phyloP scores from a whole-genome alignment of 345 rosid species.

The Carallia brachiata region DNA sequence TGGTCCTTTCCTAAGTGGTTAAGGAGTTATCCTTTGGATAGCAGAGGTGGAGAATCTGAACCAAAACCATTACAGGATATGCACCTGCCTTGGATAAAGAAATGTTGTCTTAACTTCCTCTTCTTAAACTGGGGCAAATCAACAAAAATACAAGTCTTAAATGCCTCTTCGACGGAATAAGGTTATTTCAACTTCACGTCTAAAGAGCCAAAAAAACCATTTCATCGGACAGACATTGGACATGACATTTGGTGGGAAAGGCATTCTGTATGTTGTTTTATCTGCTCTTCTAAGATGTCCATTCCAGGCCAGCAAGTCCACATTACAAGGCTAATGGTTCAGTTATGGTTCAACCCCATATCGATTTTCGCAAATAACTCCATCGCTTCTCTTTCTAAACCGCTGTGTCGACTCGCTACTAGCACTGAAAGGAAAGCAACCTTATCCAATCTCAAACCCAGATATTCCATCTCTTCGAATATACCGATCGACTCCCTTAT shows the following conservation, averaged over 20 bases:
- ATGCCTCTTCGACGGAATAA: too few relatives aligned
- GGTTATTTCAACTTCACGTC: too few relatives aligned
- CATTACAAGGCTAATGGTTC: conserved; percentile 53
- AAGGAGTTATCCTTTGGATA: neutral
- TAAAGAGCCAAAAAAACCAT: too few relatives aligned
- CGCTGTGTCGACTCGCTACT: conserved; percentile 27
- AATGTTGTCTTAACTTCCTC: too few relatives aligned
- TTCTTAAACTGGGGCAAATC: too few relatives aligned
- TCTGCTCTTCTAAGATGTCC: conserved; percentile 69
- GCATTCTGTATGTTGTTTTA: conserved; percentile 56
- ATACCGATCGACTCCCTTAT: conserved; percentile 18
- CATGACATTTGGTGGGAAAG: conserved; percentile 50
- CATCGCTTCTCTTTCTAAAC: conserved; percentile 68
- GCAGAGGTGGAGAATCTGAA: conserved; percentile 8
- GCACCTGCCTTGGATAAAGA: too few relatives aligned
- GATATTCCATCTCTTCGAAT: conserved; percentile 29
- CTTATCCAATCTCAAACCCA: conserved; percentile 60
- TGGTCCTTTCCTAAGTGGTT: too few relatives aligned
- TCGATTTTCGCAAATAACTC: conserved; percentile 56
- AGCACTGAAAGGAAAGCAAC: conserved; percentile 64
- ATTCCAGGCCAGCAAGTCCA: conserved; percentile 53
- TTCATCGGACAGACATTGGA: neutral
- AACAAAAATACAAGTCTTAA: too few relatives aligned
- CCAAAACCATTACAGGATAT: conserved; percentile 5
- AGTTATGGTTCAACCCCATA: conserved; percentile 61